phyloP scores from a whole-genome alignment of 345 rosid species.

The Eucalyptus lansdowneana region DNA sequence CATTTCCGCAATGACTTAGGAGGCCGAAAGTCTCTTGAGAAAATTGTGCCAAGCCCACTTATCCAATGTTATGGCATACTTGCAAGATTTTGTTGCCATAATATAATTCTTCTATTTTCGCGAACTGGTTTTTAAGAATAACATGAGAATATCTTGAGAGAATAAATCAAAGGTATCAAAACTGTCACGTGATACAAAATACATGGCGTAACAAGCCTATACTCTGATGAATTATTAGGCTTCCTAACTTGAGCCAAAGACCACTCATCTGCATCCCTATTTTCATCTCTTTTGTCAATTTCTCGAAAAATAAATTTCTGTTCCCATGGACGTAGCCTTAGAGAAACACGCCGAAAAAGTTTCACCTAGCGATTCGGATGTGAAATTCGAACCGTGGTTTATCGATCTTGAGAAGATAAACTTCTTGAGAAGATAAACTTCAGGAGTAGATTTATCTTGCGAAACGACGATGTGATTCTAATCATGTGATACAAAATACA shows the following conservation, averaged over 20 bases:
- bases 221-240: neutral
- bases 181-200: neutral
- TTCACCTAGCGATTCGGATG: neutral
- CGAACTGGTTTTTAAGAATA: neutral
- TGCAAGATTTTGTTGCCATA: neutral
- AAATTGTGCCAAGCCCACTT: no score
- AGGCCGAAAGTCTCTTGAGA: no score
- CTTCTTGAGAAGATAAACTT: neutral
- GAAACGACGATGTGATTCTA: neutral
- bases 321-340: neutral
- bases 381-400: neutral
- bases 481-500: neutral
- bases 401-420: neutral
- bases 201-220: neutral
- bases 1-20: no score
- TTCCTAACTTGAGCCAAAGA: neutral
- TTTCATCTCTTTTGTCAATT: neutral
- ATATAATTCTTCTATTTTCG: neutral
- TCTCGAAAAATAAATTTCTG: neutral
- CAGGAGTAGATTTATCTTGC: neutral
- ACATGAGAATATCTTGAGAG: neutral
- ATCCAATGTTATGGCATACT: neutral
- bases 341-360: neutral
- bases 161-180: neutral
- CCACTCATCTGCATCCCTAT: neutral